These are phyloP conservation scores for Chaetomiaceae sp. DNA, from an alignment of 2,329 filamentous ascomycete genomes.

Conservation along the genomic window DNA sequence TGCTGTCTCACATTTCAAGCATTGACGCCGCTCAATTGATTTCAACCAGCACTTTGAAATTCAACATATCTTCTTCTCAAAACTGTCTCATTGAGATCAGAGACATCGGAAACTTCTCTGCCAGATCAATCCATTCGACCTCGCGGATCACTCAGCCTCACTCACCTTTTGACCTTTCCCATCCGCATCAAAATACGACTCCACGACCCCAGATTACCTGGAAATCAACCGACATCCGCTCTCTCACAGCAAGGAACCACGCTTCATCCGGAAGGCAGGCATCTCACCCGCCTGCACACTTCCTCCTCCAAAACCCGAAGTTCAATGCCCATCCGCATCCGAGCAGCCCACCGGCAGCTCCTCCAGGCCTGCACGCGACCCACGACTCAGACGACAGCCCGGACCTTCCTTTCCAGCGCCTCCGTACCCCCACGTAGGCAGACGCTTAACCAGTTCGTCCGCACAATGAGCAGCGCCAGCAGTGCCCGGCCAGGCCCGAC, in stretches of 20 bases:
- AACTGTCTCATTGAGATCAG: no score
- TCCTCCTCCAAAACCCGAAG: background rate
- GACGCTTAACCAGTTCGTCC: background rate
- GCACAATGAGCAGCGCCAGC: background rate
- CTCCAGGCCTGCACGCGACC: background rate
- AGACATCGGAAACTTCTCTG: no score
- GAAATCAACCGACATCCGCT: slow-evolving; percentile 6
- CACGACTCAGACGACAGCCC: background rate
- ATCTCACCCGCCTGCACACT: background rate
- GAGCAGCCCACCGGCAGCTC: background rate
- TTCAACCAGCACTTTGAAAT: background rate
- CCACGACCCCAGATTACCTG: no score
- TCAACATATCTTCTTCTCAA: no score
- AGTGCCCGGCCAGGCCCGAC: background rate
- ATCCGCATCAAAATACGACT: background rate
- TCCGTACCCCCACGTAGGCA: slow-evolving; percentile 4
- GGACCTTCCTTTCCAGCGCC: background rate
- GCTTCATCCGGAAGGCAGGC: background rate
- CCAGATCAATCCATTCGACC: no score
- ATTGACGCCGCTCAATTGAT: background rate
- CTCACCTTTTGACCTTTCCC: background rate
- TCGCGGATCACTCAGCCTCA: background rate
- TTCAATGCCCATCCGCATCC: slow-evolving; percentile 13
- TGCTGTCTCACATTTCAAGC: background rate
- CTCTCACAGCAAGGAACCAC: background rate